phyloP scores from a whole-genome alignment of 1,284 basidiomycete genomes.

The Fomitiporia mediterranea region DNA sequence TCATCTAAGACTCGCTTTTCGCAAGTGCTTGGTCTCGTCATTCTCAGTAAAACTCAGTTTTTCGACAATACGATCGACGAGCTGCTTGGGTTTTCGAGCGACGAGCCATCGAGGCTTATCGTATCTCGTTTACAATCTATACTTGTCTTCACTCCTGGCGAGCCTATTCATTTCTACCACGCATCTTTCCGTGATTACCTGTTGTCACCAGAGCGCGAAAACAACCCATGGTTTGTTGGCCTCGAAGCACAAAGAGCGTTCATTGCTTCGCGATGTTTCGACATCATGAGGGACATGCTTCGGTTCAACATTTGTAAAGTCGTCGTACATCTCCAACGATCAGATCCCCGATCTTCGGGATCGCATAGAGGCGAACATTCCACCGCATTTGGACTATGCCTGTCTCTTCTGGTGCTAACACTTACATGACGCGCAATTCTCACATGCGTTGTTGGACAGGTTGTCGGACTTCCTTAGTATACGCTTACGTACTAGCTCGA shows the following conservation, averaged over 20 bases:
- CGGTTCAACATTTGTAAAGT: conserved; percentile 6
- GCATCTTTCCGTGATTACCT: conserved; percentile 4
- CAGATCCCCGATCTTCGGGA: not conserved
- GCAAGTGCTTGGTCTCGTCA: not conserved
- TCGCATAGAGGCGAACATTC: not conserved
- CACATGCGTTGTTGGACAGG: not conserved
- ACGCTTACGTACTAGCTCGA: conserved; percentile 15
- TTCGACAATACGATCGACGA: not conserved
- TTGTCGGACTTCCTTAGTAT: conserved; percentile 19
- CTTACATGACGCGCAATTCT: not conserved
- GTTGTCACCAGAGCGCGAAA: not conserved
- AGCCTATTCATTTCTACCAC: not conserved
- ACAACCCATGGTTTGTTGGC: not conserved
- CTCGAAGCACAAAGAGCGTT: not conserved
- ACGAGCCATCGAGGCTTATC: too few species aligned
- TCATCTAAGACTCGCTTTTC: not conserved
- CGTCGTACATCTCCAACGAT: not conserved
- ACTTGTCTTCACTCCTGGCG: not conserved
- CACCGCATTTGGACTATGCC: not conserved
- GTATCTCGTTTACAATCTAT: not conserved
- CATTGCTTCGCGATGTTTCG: not conserved
- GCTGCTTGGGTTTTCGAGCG: not conserved
- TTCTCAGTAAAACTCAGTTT: not conserved
- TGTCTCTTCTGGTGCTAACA: conserved; percentile 6
- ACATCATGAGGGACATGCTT: not conserved